Evolutionary conservation across 805 yeast species (phyloP).

Genomic region (Aciculoconidium aculeatum): DNA sequence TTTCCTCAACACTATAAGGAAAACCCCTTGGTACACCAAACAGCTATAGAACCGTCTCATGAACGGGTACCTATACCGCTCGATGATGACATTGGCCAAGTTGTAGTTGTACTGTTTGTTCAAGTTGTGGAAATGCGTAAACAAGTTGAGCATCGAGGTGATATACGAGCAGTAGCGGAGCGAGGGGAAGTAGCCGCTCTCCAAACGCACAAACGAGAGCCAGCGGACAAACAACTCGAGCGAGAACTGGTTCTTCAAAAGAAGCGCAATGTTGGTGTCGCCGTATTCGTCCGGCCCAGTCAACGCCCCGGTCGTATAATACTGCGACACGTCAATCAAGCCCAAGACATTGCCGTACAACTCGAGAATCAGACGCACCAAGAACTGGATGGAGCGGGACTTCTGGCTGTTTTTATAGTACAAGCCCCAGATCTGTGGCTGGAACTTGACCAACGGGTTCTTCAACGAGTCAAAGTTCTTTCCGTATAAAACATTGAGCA

Average conservation of each 20-base stretch:
- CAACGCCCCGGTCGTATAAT: background rate
- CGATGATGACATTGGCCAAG: background rate
- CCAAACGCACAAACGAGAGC: conserved; percentile 23
- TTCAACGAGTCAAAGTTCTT: conserved; percentile 6
- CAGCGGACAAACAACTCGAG: conserved; percentile 16
- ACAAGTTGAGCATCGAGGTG: conserved; percentile 19
- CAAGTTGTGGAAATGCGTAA: conserved; percentile 18
- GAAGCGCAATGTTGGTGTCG: conserved; percentile 2
- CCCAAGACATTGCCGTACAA: conserved; percentile 12
- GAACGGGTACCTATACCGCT: conserved; percentile 6
- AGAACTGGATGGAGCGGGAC: conserved; percentile 7
- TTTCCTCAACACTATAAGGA: conserved; percentile 14
- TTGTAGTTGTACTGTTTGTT: conserved; percentile 3
- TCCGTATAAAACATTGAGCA: conserved; percentile 15
- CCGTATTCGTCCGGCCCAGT: conserved; percentile 1
- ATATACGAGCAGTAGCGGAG: conserved; percentile 20
- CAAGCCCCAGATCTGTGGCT: conserved; percentile 12
- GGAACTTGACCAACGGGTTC: conserved; percentile 7
- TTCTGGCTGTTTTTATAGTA: conserved; percentile 16
- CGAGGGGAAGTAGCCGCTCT: conserved; percentile 23
- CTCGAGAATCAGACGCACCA: conserved; percentile 14
- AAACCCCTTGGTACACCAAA: conserved; percentile 15
- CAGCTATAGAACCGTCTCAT: conserved; percentile 14
- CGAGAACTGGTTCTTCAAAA: conserved; percentile 13
- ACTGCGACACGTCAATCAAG: conserved; percentile 6